These are phyloP conservation scores for Penicillium sp. DNA, from an alignment of 2,329 filamentous ascomycete genomes.

Conservation along the genomic window DNA sequence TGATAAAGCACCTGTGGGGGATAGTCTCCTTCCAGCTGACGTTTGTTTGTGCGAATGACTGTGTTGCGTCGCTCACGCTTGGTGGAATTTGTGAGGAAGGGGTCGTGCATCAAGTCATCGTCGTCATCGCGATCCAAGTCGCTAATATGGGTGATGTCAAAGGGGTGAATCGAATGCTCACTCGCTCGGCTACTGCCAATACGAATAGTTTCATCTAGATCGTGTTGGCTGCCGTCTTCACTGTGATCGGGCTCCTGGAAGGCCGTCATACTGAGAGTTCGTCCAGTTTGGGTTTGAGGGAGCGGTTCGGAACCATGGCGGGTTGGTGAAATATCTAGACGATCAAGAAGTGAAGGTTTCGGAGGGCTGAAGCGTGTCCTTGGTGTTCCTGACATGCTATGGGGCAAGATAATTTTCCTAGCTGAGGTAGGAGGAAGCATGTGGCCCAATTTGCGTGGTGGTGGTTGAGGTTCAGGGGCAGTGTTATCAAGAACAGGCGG, in stretches of 20 bases:
- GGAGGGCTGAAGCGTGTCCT: conserved; percentile 46
- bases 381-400: conserved; percentile 39
- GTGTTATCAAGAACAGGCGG: conserved; percentile 15
- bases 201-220: conserved; percentile 28
- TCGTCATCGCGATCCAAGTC: conserved; percentile 33
- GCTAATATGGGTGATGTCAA: conserved; percentile 39
- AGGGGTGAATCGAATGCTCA: conserved; percentile 31
- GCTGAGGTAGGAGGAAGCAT: conserved; percentile 28
- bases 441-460: conserved; percentile 29
- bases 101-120: conserved; percentile 35
- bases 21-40: conserved; percentile 52
- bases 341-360: conserved; percentile 44
- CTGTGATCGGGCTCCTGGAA: conserved; percentile 21
- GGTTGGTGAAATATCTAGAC: conserved; percentile 42
- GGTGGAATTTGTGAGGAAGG: conserved; percentile 35
- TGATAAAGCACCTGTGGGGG: conserved; percentile 47
- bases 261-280: conserved; percentile 23
- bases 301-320: conserved; percentile 35
- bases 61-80: conserved; percentile 32
- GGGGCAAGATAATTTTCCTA: conserved; percentile 39
- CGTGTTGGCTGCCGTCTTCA: conserved; percentile 23
- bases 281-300: conserved; percentile 32
- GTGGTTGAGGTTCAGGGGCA: conserved; percentile 23
- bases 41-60: conserved; percentile 33
- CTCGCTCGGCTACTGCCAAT: conserved; percentile 29